These are phyloP conservation scores for Lachnellula occidentalis DNA, from an alignment of 2,329 filamentous ascomycete species.

Conservation along the genomic window DNA sequence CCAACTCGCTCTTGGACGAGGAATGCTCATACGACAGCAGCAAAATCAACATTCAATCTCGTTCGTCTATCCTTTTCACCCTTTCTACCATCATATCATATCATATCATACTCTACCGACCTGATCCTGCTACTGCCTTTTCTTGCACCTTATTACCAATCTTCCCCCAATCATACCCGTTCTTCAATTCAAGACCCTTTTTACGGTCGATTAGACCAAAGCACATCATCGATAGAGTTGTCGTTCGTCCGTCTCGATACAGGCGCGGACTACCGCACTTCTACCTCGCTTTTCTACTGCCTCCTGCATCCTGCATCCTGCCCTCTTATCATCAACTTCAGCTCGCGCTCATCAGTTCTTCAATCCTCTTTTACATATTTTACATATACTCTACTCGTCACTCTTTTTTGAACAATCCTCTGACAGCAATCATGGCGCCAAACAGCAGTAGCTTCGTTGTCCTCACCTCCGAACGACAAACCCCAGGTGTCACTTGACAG, in stretches of 20 bases:
- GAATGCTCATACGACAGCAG: conserved; percentile 13
- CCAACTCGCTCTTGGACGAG: conserved; percentile 16
- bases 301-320: conserved; percentile 6
- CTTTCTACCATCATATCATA: conserved; percentile 20
- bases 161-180: not conserved
- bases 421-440: conserved; percentile 35
- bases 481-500: conserved; percentile 30
- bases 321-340: not conserved
- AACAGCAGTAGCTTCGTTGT: conserved; percentile 31
- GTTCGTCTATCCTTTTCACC: conserved; percentile 31
- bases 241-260: conserved; percentile 15
- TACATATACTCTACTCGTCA: not conserved
- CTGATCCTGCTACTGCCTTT: conserved; percentile 9
- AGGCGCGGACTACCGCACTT: conserved; percentile 19
- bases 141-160: conserved; percentile 3
- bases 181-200: not conserved
- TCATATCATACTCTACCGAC: conserved; percentile 15
- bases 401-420: conserved; percentile 29
- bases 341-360: conserved; percentile 3
- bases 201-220: not conserved
- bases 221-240: conserved; percentile 6
- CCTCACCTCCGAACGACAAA: conserved; percentile 15
- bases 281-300: conserved; percentile 8
- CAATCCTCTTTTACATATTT: conserved; percentile 13
- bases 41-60: conserved; percentile 23